These are phyloP conservation scores for Termitomyces sp. DNA, from an alignment of 768 basidiomycete species.

Conservation along the genomic window DNA sequence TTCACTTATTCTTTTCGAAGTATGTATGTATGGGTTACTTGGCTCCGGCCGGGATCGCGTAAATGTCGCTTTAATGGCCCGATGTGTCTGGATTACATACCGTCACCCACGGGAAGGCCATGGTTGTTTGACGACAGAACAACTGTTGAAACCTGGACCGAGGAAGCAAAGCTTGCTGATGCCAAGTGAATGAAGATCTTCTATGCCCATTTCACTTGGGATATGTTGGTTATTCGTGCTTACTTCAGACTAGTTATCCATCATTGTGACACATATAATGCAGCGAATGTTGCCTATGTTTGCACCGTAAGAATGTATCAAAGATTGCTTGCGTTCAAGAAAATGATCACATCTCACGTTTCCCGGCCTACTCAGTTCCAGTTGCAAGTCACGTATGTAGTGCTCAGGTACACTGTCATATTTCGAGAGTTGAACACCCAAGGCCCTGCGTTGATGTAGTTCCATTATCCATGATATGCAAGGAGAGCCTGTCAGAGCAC, in stretches of 20 bases:
- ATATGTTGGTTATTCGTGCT: neutral
- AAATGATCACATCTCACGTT: neutral
- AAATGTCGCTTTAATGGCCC: too few relatives aligned
- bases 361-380: neutral
- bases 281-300: neutral
- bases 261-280: neutral
- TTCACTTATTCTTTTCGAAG: too few relatives aligned
- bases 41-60: too few relatives aligned
- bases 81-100: too few relatives aligned
- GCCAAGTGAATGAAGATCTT: neutral
- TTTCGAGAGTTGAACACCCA: neutral
- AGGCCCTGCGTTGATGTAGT: neutral
- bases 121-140: neutral
- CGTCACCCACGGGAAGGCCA: neutral
- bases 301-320: neutral
- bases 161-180: neutral
- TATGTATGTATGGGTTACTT: too few relatives aligned
- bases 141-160: too few relatives aligned
- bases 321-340: neutral
- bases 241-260: neutral
- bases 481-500: neutral
- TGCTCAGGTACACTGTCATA: neutral
- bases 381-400: neutral
- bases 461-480: neutral
- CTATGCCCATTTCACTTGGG: neutral